Evolutionary conservation across 2,329 filamentous ascomycete genomes (phyloP).

Genomic region (Teratosphaeria zuluensis): DNA sequence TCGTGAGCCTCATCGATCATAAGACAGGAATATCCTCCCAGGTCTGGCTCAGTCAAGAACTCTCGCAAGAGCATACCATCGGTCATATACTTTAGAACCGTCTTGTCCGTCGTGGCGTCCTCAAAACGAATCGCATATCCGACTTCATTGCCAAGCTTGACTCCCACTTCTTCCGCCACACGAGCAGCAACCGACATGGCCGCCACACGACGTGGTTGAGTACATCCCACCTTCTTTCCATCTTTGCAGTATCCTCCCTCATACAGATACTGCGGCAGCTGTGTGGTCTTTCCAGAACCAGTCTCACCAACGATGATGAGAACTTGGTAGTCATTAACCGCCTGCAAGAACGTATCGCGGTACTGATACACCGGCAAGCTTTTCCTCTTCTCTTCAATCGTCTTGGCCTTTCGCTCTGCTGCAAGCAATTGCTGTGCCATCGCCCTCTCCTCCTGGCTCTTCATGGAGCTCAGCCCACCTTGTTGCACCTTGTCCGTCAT

Average conservation of each 20-base stretch:
- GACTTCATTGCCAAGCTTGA: conserved; percentile 82
- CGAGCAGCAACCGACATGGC: conserved; percentile 96
- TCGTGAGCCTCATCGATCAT: conserved; percentile 99
- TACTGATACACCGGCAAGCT: conserved; percentile 85
- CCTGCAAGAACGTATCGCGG: conserved; percentile 74
- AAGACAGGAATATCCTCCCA: conserved; percentile 72
- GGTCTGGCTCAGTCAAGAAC: conserved; percentile 77
- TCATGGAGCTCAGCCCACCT: conserved; percentile 58
- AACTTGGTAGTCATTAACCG: conserved; percentile 75
- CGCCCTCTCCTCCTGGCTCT: conserved; percentile 65
- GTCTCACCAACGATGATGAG: conserved; percentile 92
- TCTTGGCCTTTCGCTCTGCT: conserved; percentile 77
- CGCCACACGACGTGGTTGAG: conserved; percentile 87
- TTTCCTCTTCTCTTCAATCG: conserved; percentile 85
- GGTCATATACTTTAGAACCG: conserved; percentile 89
- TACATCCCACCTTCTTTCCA: conserved; percentile 80
- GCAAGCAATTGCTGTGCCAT: conserved; percentile 75
- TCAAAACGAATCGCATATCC: conserved; percentile 95
- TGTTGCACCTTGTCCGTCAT: conserved; percentile 63
- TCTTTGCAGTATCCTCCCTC: conserved; percentile 82
- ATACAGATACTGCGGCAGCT: conserved; percentile 85
- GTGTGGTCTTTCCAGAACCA: conserved; percentile 90
- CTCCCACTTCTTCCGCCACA: conserved; percentile 88
- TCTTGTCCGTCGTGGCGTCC: conserved; percentile 83
- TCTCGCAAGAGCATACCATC: conserved; percentile 91